Base-by-base conservation (phyloP, 1,284 basidiomycete species). In the Trichosporon inkin region DNA sequence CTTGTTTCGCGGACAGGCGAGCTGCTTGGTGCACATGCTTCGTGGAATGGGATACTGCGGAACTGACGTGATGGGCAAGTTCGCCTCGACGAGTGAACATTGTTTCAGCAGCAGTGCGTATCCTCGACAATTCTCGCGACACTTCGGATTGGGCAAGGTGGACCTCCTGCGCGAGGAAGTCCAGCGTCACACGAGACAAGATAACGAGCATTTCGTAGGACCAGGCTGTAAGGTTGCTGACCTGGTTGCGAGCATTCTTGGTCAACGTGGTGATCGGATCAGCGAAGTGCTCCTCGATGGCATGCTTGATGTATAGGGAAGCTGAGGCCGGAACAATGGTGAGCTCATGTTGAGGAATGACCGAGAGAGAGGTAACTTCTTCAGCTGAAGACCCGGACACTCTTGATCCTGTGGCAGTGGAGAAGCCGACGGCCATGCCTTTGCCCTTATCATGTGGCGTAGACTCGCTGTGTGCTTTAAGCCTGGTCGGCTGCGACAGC, bases 261-360 rank as follows among this genome's bases (percentile, higher is more conserved):
- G 24, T 49, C 44, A 49, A 16, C 6, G n/a, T 14, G 22, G 44
- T 28, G 8, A 49, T 19, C 16, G 44, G 44, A 11, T 49, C 44
- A 24, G 44, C 28, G 24, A 49, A 49, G 44, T 49, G 44, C 44
- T 49, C 44, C 24, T 49, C 44, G 13, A 49, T 6, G 16, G n/a
- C 44, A 14, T 32, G 22, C 28, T 49, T 49, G 44, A 49, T 32
- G 44, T n/a, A 49, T 22, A 32, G 7, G n/a, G 44, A 49, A 7
- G 24, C 16, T 24, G 44, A 49, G 44, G 44, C 24, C 5, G 44
- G 22, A 11, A 49, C 22, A 14, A 28, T 14, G 6, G 44, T 28
- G 16, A 49, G 44, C 22, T 49, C 44, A 24, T 22, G 28, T 24
- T 49, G 24, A 24, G 28, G 20, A 22, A 24, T 13, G 22, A 49